Percentiles rank a stretch among this genome's conserved stretches.
These are phyloP conservation scores for Zopfochytrium polystomum DNA, from an alignment of 371 early-diverging fungal species.

Conservation along the genomic window DNA sequence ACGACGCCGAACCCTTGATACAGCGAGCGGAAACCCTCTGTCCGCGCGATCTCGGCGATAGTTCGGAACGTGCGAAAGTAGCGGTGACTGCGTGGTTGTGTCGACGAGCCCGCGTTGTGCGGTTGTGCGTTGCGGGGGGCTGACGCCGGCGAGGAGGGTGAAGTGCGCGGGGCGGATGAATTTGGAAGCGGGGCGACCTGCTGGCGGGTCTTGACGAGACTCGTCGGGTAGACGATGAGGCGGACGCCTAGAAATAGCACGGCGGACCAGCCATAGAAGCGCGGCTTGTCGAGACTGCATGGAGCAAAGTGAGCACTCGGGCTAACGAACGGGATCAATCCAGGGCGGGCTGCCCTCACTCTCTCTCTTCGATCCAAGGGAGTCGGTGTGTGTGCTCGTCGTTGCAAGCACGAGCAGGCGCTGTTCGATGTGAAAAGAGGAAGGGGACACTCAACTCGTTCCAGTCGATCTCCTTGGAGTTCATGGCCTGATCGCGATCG, in stretches of 20 bases:
- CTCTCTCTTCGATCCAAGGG: no score
- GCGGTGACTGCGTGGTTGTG: conserved; percentile 1
- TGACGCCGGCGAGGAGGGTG: no score
- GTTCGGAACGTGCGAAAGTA: conserved; percentile 16
- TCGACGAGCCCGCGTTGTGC: background rate
- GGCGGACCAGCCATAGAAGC: conserved; percentile 17
- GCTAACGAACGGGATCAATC: no score
- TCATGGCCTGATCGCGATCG: no score
- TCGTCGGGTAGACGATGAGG: conserved; percentile 16
- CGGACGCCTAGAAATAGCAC: conserved; percentile 19
- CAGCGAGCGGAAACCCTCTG: conserved; percentile 24
- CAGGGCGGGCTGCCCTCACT: no score
- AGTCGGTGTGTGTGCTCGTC: no score
- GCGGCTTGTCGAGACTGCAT: conserved; percentile 17
- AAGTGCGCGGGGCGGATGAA: no score
- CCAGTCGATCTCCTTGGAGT: no score
- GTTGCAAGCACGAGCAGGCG: no score
- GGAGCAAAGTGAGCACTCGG: no score
- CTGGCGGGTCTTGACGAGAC: conserved; percentile 26
- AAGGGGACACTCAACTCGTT: no score
- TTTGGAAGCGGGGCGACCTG: conserved; percentile 21
- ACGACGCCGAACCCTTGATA: conserved; percentile 30
- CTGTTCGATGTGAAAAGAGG: no score
- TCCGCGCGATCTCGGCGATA: conserved; percentile 8
- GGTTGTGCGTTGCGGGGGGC: background rate